Evolutionary conservation across 176 grass and related monocot species (phyloP).

Genomic region (Tillandsia fasciculata): DNA sequence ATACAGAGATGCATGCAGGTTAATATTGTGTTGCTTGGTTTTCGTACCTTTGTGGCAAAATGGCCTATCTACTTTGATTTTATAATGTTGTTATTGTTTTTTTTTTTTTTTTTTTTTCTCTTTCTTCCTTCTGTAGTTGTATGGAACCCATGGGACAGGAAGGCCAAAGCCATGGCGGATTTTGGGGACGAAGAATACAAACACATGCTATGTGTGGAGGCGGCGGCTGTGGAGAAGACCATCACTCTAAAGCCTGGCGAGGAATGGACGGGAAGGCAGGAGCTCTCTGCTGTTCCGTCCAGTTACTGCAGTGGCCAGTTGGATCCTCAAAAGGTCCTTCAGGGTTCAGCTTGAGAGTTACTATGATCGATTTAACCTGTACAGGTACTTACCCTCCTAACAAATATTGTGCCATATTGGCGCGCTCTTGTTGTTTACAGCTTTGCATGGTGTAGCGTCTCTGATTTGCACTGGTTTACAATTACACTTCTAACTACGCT

Average conservation of each 20-base stretch:
- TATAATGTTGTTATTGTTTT: not conserved
- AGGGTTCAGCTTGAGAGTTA: conserved; percentile 28
- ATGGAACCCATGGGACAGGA: conserved; percentile 95
- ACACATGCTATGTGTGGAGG: conserved; percentile 66
- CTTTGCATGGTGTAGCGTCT: too few species aligned
- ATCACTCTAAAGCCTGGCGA: conserved; percentile 77
- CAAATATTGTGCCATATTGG: too few species aligned
- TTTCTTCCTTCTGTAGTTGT: conserved; percentile 35
- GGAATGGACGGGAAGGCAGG: conserved; percentile 80
- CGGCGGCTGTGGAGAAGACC: conserved; percentile 60
- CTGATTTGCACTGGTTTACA: too few species aligned
- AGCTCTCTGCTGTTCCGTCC: conserved; percentile 71
- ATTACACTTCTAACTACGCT: too few species aligned
- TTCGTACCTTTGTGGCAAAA: not conserved
- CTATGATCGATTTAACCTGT: conserved; percentile 14
- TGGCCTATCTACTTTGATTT: not conserved
- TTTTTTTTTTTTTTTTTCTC: conserved; percentile 1
- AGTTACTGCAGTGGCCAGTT: conserved; percentile 88
- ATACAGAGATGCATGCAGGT: not conserved
- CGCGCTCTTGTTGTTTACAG: too few species aligned
- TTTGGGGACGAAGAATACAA: conserved; percentile 91
- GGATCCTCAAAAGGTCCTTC: conserved; percentile 68
- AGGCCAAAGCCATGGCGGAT: conserved; percentile 49
- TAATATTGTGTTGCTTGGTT: not conserved
- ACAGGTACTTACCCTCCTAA: conserved; percentile 17